These are phyloP conservation scores for Yarrowia sp. DNA, from an alignment of 805 yeast genomes.

Conservation along the genomic window DNA sequence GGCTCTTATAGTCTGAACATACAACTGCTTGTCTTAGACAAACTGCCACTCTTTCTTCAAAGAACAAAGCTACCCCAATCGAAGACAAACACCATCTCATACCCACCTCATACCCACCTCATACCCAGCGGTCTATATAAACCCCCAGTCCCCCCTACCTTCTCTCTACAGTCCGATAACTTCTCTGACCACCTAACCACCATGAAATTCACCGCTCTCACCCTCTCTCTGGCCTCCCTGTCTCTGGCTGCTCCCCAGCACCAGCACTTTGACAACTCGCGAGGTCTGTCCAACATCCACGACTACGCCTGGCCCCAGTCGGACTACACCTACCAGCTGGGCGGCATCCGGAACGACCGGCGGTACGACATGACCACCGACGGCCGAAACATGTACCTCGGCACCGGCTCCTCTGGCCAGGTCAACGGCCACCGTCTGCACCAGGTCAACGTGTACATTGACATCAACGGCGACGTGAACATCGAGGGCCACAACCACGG, in stretches of 20 bases:
- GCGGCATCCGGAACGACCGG: neutral
- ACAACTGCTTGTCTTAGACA: no score
- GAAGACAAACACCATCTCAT: no score
- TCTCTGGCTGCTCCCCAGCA: slow-evolving; percentile 16
- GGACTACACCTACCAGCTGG: slow-evolving; percentile 26
- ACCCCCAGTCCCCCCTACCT: neutral
- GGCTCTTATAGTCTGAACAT: no score
- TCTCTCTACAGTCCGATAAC: no score
- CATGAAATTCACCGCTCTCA: slow-evolving; percentile 13
- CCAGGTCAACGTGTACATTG: slow-evolving; percentile 16
- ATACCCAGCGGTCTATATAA: neutral
- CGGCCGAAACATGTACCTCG: slow-evolving; percentile 18
- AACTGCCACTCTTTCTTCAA: no score
- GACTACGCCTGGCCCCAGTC: slow-evolving; percentile 21
- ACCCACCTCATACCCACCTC: no score
- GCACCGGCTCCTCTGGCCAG: neutral
- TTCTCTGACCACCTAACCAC: neutral
- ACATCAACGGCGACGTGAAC: slow-evolving; percentile 19
- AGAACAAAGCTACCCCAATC: no score
- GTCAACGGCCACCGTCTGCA: slow-evolving; percentile 15
- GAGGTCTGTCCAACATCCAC: slow-evolving; percentile 6
- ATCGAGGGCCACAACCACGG: slow-evolving; percentile 3
- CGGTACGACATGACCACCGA: slow-evolving; percentile 20
- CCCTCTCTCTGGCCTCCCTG: slow-evolving; percentile 11
- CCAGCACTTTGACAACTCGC: slow-evolving; percentile 15